Base-by-base conservation (phyloP, 345 rosid species). In the Euphorbia lathyris region DNA sequence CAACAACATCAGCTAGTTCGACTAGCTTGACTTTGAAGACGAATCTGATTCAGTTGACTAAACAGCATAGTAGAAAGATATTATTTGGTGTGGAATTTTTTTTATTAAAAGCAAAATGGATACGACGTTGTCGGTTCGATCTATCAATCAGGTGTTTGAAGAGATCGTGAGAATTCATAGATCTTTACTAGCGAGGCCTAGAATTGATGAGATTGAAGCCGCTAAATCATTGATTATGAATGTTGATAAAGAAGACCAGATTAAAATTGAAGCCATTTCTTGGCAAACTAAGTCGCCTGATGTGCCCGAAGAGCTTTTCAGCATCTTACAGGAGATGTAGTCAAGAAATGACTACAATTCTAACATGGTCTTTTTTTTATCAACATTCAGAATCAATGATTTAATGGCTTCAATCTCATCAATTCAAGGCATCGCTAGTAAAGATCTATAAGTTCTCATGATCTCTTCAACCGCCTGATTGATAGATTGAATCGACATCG, bases 111-210 rank as follows among this genome's bases (percentile, higher is more conserved):
- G n/a, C n/a, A n/a, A 61, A 61, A 80, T 87, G 93, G 90, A 84
- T 17, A 48, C 56, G 23, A 22, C 50, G 69, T 61, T 42, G 73
- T 55, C 47, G 58, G 68, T 81, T n/a, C 83, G 75, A 65, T 80
- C 97, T 3, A 77, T 72, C 2, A 85, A 92, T 9, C 74, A 72
- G 25, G 90, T 79, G 38, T 96, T 87, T 72, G 92, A 82, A 68
- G 99, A 87, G 82, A 88, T 95, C 76, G 92, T 87, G 97, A 84
- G 80, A 34, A 81, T 90, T 47, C 99, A 90, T 17, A 88, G 89
- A 86, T 90, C 93, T 52, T 80, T 95, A 63, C 97, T 97, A 0
- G 16, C 67, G 6, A 79, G 99, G 40, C 97, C 97, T 0, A 86
- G 82, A 1, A 76, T 95, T 26, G 99, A 95, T 8, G 97, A 92